A percentile compares a stretch with the other conserved stretches of the same genome.
Conservation (phyloP, 2,329 filamentous ascomycete genomes). For the Alternaria arbusti region DNA sequence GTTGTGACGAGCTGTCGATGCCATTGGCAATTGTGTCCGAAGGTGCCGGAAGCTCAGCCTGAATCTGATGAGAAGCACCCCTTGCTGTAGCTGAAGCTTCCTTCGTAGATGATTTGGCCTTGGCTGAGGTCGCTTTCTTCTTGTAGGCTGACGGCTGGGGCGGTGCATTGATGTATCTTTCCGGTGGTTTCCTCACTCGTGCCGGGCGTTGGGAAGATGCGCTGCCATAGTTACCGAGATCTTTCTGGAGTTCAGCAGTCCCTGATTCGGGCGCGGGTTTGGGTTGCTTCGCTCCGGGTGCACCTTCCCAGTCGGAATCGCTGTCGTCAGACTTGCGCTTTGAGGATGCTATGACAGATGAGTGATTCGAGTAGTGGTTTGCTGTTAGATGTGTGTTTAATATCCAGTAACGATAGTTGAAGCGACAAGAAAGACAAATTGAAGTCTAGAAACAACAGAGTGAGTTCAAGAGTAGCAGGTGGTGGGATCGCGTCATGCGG, state of each 20-base stretch:
- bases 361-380: not conserved
- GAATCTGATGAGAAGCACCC: too few relatives aligned
- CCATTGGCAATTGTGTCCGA: not conserved
- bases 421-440: not conserved
- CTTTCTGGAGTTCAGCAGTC: not conserved
- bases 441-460: not conserved
- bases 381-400: not conserved
- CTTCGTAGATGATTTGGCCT: not conserved
- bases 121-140: not conserved
- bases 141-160: not conserved
- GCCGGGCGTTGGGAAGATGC: slow-evolving; percentile 6
- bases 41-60: not conserved
- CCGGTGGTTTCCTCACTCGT: not conserved
- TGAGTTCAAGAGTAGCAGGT: not conserved
- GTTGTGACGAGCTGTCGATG: not conserved
- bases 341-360: not conserved
- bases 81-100: not conserved
- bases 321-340: not conserved
- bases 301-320: not conserved
- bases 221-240: slow-evolving; percentile 6
- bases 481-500: not conserved
- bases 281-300: not conserved
- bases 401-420: not conserved
- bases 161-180: not conserved
- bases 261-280: not conserved